A percentile compares a stretch with the other conserved stretches of the same genome.
Conservation (phyloP, 2,329 filamentous ascomycete species). For the Colletotrichum sp. region DNA sequence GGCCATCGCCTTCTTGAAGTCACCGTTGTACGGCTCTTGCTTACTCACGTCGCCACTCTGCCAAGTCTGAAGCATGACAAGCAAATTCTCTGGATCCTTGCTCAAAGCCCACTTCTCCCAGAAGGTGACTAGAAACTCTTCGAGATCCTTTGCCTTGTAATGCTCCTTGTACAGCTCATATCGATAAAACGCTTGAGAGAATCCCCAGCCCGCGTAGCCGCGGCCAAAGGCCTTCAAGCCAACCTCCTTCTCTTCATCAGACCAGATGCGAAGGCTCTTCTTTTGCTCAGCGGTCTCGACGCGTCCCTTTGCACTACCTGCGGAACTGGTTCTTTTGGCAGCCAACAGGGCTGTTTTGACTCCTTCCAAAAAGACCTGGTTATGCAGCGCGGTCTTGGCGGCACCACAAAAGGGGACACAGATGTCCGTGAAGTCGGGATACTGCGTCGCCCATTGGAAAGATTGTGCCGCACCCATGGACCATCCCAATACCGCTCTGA, state of each 20-base stretch:
- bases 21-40: conserved; percentile 70
- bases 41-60: conserved; percentile 73
- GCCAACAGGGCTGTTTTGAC: conserved; percentile 51
- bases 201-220: conserved; percentile 83
- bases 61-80: conserved; percentile 81
- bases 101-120: conserved; percentile 78
- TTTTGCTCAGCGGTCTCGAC: conserved; percentile 24
- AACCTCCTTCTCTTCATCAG: conserved; percentile 44
- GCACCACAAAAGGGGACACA: conserved; percentile 55
- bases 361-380: conserved; percentile 60
- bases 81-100: conserved; percentile 78
- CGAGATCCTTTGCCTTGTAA: conserved; percentile 48
- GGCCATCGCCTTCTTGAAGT: conserved; percentile 69
- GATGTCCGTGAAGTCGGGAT: conserved; percentile 50
- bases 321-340: conserved; percentile 50
- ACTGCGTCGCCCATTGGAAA: conserved; percentile 56
- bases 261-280: conserved; percentile 28
- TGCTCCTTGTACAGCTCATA: conserved; percentile 67
- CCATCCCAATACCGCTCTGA: conserved; percentile 57
- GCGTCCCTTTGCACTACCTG: conserved; percentile 43
- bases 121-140: conserved; percentile 76
- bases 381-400: conserved; percentile 55
- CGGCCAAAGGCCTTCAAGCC: conserved; percentile 73
- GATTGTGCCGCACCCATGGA: conserved; percentile 61
- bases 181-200: conserved; percentile 80